phyloP scores from a whole-genome alignment of 805 yeast species.

The Starmerella apis region DNA sequence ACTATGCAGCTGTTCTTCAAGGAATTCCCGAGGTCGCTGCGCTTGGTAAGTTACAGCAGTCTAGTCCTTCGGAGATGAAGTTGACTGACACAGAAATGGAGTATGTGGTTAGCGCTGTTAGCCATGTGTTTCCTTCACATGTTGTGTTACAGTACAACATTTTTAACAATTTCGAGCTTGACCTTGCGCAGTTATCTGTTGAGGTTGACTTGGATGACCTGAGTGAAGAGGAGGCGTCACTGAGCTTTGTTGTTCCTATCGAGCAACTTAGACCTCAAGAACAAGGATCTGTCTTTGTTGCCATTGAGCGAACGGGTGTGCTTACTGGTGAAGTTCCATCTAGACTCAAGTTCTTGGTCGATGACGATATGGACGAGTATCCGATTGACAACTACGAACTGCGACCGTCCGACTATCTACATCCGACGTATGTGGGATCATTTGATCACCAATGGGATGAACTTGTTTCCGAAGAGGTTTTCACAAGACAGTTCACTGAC shows the following conservation, averaged over 20 bases:
- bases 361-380: conserved; percentile 89
- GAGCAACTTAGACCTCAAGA: conserved; percentile 60
- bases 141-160: conserved; percentile 73
- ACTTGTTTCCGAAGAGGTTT: conserved; percentile 48
- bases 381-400: conserved; percentile 72
- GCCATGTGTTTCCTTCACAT: conserved; percentile 66
- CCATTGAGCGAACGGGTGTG: conserved; percentile 50
- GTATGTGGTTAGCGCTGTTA: conserved; percentile 73
- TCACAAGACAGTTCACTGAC: conserved; percentile 55
- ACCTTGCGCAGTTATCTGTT: conserved; percentile 67
- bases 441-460: conserved; percentile 30
- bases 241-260: conserved; percentile 59
- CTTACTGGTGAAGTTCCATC: conserved; percentile 44
- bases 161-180: conserved; percentile 73
- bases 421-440: conserved; percentile 67
- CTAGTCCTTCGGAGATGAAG: conserved; percentile 47
- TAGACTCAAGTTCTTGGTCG: conserved; percentile 62
- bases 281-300: conserved; percentile 67
- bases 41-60: conserved; percentile 67
- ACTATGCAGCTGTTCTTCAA: conserved; percentile 54
- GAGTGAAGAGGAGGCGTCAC: conserved; percentile 52
- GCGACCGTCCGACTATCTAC: conserved; percentile 69
- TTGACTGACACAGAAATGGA: conserved; percentile 90
- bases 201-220: conserved; percentile 26
- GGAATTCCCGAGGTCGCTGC: conserved; percentile 60